Percentiles rank a stretch among this genome's conserved stretches.
Conservation (phyloP, 495 filamentous ascomycete species). For the Geoglossum glabrum region DNA sequence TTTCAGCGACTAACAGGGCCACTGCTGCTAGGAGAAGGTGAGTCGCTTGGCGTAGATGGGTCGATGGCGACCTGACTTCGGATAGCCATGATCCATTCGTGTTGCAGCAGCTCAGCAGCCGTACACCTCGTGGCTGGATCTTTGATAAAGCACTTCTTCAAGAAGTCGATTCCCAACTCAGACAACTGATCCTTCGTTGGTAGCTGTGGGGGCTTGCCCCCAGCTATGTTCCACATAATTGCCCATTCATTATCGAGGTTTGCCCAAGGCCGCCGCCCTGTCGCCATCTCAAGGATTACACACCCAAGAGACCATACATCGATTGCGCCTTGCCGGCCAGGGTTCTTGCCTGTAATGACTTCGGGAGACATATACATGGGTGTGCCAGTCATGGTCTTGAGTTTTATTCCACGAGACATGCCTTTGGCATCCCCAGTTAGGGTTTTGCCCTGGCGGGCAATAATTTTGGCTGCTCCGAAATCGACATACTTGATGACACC, state of each 20-base stretch:
- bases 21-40: not conserved
- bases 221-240: conserved; percentile 99
- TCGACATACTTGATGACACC: conserved; percentile 98
- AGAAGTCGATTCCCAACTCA: conserved; percentile 66
- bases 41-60: conserved; percentile 23
- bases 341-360: conserved; percentile 73
- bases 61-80: conserved; percentile 38
- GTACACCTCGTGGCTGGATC: conserved; percentile 62
- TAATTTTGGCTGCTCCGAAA: conserved; percentile 94
- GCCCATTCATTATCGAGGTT: conserved; percentile 97
- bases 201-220: conserved; percentile 76
- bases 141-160: conserved; percentile 68
- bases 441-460: conserved; percentile 83
- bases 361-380: conserved; percentile 99
- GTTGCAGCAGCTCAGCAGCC: conserved; percentile 78
- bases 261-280: conserved; percentile 89
- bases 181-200: conserved; percentile 69
- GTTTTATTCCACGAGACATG: conserved; percentile 23
- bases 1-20: not conserved
- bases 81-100: conserved; percentile 78
- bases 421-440: conserved; percentile 28
- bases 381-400: conserved; percentile 89
- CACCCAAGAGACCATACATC: conserved; percentile 96
- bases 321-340: conserved; percentile 62
- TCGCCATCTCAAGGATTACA: conserved; percentile 95